These are phyloP conservation scores for Leucocoprinus leucothites DNA, from an alignment of 768 basidiomycete species.

Conservation along the genomic window DNA sequence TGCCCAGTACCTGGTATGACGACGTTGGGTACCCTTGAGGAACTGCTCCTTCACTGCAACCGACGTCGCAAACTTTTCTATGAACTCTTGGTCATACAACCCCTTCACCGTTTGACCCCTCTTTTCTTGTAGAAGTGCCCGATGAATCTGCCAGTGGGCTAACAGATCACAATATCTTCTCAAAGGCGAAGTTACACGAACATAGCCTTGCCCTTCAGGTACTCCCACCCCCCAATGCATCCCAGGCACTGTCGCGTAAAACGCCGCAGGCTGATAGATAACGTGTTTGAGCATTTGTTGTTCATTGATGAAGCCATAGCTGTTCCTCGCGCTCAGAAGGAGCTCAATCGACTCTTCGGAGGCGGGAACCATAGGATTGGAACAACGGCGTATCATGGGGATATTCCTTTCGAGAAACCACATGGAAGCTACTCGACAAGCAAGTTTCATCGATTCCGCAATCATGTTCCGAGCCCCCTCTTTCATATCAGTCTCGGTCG, in stretches of 20 bases:
- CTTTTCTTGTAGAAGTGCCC: constrained; percentile 49
- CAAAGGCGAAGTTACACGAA: constrained; percentile 81
- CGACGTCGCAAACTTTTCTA: constrained; percentile 37
- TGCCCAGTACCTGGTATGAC: constrained; percentile 32
- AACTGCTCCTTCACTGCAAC: constrained; percentile 25
- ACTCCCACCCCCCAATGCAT: constrained; percentile 71
- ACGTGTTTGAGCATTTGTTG: constrained; percentile 29
- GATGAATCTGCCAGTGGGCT: constrained; percentile 92
- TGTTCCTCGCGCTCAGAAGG: constrained; percentile 47
- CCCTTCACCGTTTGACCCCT: constrained; percentile 24
- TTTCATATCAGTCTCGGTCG: constrained; percentile 14
- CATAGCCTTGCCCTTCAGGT: constrained; percentile 75
- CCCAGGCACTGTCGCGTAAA: constrained; percentile 50
- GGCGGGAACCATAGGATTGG: constrained; percentile 27
- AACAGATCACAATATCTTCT: constrained; percentile 82
- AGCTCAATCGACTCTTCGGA: constrained; percentile 34
- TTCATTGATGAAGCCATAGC: constrained; percentile 40
- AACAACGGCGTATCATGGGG: constrained; percentile 59
- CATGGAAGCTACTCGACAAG: constrained; percentile 69
- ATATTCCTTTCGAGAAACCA: constrained; percentile 61
- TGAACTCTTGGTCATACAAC: constrained; percentile 42
- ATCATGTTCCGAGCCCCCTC: constrained; percentile 56
- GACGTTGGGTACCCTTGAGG: constrained; percentile 10
- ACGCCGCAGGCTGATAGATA: constrained; percentile 31
- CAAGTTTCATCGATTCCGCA: constrained; percentile 80